These are phyloP conservation scores for Cryptosporidium parvum DNA, from an alignment of 169 alveolate genomes.

Conservation along the genomic window DNA sequence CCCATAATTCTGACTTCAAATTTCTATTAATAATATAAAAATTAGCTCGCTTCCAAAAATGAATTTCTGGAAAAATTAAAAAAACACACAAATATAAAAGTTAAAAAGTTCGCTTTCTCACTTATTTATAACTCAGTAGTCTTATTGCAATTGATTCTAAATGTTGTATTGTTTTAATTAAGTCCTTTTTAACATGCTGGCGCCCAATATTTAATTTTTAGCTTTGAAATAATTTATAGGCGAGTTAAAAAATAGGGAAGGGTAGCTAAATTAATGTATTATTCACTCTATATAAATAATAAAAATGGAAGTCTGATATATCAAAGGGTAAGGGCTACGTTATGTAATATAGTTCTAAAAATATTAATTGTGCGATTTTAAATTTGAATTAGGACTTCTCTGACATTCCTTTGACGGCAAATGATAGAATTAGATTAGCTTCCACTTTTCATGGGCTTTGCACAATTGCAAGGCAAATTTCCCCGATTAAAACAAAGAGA, in stretches of 20 bases:
- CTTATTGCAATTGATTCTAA: not conserved
- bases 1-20: not conserved
- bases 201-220: not conserved
- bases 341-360: not conserved
- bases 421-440: conserved; percentile 92
- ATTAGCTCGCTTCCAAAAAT: not conserved
- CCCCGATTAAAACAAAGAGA: conserved; percentile 81
- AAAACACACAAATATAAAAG: no score
- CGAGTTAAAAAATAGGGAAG: not conserved
- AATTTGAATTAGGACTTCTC: conserved; percentile 84
- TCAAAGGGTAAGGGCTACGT: conserved; percentile 85
- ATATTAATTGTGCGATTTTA: not conserved
- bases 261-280: conserved; percentile 26
- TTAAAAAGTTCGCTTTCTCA: not conserved
- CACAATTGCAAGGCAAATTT: conserved; percentile 91
- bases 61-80: not conserved
- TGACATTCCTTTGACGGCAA: conserved; percentile 88
- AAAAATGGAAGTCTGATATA: conserved; percentile 93
- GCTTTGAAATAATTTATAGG: not conserved
- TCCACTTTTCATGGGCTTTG: conserved; percentile 94
- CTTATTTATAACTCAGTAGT: not conserved
- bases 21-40: no score
- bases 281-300: conserved; percentile 91
- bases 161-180: not conserved
- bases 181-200: not conserved